Conservation (phyloP, 306 rosid genomes). For the Rubus idaeus region DNA sequence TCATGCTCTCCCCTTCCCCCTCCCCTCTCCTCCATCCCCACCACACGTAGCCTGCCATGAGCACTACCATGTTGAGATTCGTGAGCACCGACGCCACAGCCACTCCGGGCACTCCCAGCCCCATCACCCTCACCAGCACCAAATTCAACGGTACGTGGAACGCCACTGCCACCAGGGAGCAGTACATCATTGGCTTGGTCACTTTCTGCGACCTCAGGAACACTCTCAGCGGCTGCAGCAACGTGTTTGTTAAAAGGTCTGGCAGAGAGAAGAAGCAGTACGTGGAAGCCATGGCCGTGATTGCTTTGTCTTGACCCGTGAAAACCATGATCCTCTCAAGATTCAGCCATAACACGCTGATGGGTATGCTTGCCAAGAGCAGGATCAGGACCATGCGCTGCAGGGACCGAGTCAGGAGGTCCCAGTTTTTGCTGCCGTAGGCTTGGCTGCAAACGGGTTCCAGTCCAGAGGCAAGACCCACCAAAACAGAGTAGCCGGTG, state of each 20-base stretch:
- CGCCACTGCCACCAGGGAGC: constrained; percentile 66
- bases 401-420: constrained; percentile 63
- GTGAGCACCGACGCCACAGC: constrained; percentile 88
- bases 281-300: constrained; percentile 65
- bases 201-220: constrained; percentile 72
- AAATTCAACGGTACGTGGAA: constrained; percentile 75
- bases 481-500: constrained; percentile 92
- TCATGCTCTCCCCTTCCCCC: constrained; percentile 28
- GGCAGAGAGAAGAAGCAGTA: constrained; percentile 82
- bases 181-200: constrained; percentile 87
- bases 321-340: constrained; percentile 66
- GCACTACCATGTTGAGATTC: constrained; percentile 64
- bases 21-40: constrained; percentile 31
- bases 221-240: constrained; percentile 73
- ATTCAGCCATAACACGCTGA: constrained; percentile 68
- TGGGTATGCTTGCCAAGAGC: constrained; percentile 62
- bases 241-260: constrained; percentile 69
- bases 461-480: constrained; percentile 86
- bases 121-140: constrained; percentile 45
- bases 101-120: constrained; percentile 77
- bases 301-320: constrained; percentile 69
- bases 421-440: constrained; percentile 74
- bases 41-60: constrained; percentile 68
- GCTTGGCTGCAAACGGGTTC: constrained; percentile 96
- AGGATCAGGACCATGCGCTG: constrained; percentile 87